A percentile compares a stretch with the other conserved stretches of the same genome.
These are phyloP conservation scores for Dactylella cylindrospora DNA, from an alignment of 2,329 filamentous ascomycete genomes.

Conservation along the genomic window DNA sequence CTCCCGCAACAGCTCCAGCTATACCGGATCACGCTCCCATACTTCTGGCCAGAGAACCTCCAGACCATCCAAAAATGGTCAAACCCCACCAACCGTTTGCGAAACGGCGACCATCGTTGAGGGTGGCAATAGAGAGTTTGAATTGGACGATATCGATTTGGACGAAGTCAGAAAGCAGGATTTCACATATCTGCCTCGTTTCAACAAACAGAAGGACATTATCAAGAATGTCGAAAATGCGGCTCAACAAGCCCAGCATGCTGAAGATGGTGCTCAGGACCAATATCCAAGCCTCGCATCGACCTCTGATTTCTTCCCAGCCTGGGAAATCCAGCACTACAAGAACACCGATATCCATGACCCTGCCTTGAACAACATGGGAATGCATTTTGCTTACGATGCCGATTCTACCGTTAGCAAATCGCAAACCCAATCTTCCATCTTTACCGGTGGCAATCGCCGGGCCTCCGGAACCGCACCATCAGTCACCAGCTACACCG, in stretches of 20 bases:
- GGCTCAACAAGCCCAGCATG: conserved; percentile 6
- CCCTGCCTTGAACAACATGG: conserved; percentile 18
- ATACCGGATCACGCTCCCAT: conserved; percentile 27
- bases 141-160: conserved; percentile 43
- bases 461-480: conserved; percentile 23
- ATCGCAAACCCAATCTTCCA: conserved; percentile 38
- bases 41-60: conserved; percentile 29
- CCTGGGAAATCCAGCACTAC: conserved; percentile 38
- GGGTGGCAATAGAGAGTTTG: conserved; percentile 23
- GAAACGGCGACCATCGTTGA: conserved; percentile 40
- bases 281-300: conserved; percentile 36
- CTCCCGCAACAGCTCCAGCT: conserved; percentile 37
- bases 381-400: conserved; percentile 28
- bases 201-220: conserved; percentile 44
- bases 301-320: conserved; percentile 30
- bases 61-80: conserved; percentile 34
- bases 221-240: conserved; percentile 39
- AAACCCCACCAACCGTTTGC: conserved; percentile 39
- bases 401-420: conserved; percentile 40
- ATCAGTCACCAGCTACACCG: conserved; percentile 40
- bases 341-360: conserved; percentile 19
- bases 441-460: conserved; percentile 29
- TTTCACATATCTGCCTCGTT: conserved; percentile 40
- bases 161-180: conserved; percentile 36
- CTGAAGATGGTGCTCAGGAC: neutral